Evolutionary conservation across 306 rosid species (phyloP), one percentile per base, ranked within the genome.

Genomic region (Begonia fuchsioides): DNA sequence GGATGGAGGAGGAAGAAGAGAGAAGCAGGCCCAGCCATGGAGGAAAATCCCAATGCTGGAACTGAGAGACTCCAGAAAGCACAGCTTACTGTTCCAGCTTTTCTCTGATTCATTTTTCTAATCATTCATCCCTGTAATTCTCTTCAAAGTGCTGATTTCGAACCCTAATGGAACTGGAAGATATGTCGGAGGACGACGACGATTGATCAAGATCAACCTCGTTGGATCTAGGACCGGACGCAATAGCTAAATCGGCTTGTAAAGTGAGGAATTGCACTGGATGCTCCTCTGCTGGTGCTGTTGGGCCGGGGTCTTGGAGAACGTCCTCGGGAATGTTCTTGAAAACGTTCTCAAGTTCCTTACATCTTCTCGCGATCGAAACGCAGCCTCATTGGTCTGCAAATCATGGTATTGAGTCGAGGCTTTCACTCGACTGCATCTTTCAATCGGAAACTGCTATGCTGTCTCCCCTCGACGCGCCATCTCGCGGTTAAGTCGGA

Each of bases 281-380:
- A 1, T 46, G 62, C 0, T 43, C 65, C 12, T 71, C 9, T 19
- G 74, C 55, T 8, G 68, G 26, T 51, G 66, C 6, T 51, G 59
- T 38, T 18, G 76, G 14, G 39, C 39, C 64, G 35, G 35, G 55
- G 43, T 12, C 48, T 56, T 75, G 45, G 96, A 86, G 79, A 87
- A 86, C n/a, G n/a, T n/a, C n/a, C n/a, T n/a, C n/a, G n/a, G n/a
- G n/a, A n/a, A n/a, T n/a, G n/a, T n/a, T n/a, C 81, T 86, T 1
- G 96, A 86, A 17, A 86, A 75, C 90, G 96, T 86, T n/a, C 90
- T 86, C 43, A 80, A 79, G 74, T 86, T 86, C 60, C 86, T 86
- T 15, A 68, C 77, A 39, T 70, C 78, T 7, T 76, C 90, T 17
- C 70, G 75, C 7, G 96, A 86, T 83, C 90, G 96, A 20, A 86